Conservation (phyloP, 768 basidiomycete genomes). For the Melanogaster broomeanus region DNA sequence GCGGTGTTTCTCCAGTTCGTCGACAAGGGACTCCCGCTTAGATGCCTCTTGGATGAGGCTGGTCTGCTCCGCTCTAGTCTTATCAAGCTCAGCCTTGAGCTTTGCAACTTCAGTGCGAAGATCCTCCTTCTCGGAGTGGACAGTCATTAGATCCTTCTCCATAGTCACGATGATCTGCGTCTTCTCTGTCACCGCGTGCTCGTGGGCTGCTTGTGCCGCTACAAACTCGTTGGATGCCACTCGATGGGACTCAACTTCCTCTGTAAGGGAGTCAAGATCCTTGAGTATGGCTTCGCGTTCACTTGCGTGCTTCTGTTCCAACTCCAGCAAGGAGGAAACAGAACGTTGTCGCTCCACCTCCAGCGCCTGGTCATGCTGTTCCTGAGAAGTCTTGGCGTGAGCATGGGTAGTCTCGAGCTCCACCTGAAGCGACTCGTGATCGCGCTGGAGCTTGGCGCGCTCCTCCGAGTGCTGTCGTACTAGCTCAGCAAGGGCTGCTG, state of each 20-base stretch:
- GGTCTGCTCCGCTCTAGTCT: conserved; percentile 57
- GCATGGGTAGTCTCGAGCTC: conserved; percentile 64
- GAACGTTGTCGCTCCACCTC: conserved; percentile 31
- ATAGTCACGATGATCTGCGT: conserved; percentile 43
- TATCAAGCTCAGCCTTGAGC: conserved; percentile 60
- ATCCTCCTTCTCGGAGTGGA: conserved; percentile 42
- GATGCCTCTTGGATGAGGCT: conserved; percentile 71
- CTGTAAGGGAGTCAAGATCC: conserved; percentile 48
- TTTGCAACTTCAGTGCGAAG: conserved; percentile 44
- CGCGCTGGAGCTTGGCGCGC: conserved; percentile 40
- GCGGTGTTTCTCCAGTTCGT: conserved; percentile 78
- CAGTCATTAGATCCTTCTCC: conserved; percentile 49
- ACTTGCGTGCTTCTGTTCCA: conserved; percentile 15
- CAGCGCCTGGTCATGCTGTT: conserved; percentile 17
- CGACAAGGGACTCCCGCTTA: conserved; percentile 69
- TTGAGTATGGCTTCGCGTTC: conserved; percentile 38
- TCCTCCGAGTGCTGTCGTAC: conserved; percentile 51
- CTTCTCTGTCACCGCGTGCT: conserved; percentile 54
- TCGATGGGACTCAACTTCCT: conserved; percentile 56
- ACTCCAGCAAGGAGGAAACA: conserved; percentile 15
- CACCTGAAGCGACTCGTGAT: conserved; percentile 38
- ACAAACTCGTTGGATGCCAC: conserved; percentile 44
- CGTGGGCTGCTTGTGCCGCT: conserved; percentile 42
- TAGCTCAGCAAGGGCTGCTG: conserved; percentile 49
- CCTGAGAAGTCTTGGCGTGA: conserved; percentile 31